These are phyloP conservation scores for Kandelia obovata DNA, from an alignment of 345 rosid genomes.

Conservation along the genomic window DNA sequence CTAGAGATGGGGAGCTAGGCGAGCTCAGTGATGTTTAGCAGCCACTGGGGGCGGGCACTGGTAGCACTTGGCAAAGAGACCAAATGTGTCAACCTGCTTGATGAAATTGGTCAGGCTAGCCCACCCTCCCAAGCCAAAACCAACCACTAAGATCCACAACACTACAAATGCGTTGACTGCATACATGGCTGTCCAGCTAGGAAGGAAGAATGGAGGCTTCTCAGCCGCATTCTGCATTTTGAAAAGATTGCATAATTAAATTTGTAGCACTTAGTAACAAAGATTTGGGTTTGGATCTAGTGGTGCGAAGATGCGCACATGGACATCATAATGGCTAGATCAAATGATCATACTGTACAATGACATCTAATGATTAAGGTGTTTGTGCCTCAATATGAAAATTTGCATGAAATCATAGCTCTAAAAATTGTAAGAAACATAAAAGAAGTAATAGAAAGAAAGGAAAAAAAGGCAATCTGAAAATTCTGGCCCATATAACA, in stretches of 20 bases:
- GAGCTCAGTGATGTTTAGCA: conserved; percentile 32
- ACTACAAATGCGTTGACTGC: conserved; percentile 23
- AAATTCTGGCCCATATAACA: too few species aligned
- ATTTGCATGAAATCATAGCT: too few species aligned
- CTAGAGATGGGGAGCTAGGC: neutral
- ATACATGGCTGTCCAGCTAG: conserved; percentile 33
- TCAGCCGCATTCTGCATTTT: conserved; percentile 30
- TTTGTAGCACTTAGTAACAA: neutral
- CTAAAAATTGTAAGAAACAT: too few species aligned
- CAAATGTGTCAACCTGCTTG: conserved; percentile 72
- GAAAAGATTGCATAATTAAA: neutral
- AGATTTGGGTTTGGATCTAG: too few species aligned
- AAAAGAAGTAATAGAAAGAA: too few species aligned
- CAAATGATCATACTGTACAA: too few species aligned
- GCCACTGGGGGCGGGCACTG: conserved; percentile 51
- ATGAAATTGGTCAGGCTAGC: conserved; percentile 49
- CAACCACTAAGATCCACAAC: conserved; percentile 29
- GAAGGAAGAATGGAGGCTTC: conserved; percentile 31
- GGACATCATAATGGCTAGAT: too few species aligned
- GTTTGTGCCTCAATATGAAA: too few species aligned
- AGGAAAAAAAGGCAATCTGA: too few species aligned
- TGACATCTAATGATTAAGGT: too few species aligned
- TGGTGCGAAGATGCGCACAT: too few species aligned
- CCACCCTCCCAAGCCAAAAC: conserved; percentile 36
- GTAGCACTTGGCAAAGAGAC: conserved; percentile 87